These are phyloP conservation scores for Russula ochroleuca DNA, from an alignment of 768 basidiomycete species.

Conservation along the genomic window DNA sequence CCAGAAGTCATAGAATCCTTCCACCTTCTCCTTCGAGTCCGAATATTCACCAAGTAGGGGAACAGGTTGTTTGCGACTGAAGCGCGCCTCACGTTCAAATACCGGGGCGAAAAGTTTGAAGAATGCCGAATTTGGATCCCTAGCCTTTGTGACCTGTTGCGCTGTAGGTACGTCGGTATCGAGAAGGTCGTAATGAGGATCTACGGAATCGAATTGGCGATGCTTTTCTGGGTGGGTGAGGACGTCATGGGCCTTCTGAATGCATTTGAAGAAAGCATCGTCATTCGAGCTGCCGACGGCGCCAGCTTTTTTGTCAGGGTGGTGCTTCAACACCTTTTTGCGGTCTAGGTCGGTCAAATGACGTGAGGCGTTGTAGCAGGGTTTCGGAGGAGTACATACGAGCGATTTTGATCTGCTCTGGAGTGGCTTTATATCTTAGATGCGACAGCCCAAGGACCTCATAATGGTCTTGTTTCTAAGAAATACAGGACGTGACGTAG, in stretches of 20 bases:
- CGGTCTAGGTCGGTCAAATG: constrained; percentile 55
- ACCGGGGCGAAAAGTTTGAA: constrained; percentile 73
- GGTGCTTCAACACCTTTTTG: constrained; percentile 96
- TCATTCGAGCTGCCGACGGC: constrained; percentile 80
- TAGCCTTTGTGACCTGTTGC: constrained; percentile 49
- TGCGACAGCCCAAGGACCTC: constrained; percentile 92
- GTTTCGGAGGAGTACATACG: constrained; percentile 63
- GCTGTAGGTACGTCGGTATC: constrained; percentile 75
- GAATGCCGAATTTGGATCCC: constrained; percentile 55
- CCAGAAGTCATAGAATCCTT: constrained; percentile 98
- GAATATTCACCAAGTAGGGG: constrained; percentile 70
- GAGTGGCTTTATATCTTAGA: constrained; percentile 78
- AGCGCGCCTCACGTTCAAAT: constrained; percentile 88
- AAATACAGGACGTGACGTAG: constrained; percentile 3
- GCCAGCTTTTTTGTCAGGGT: constrained; percentile 90
- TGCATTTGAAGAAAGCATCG: constrained; percentile 99
- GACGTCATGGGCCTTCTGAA: constrained; percentile 96
- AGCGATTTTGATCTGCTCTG: constrained; percentile 93
- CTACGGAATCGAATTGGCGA: constrained; percentile 95
- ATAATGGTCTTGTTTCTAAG: constrained; percentile 96
- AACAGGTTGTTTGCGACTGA: constrained; percentile 81
- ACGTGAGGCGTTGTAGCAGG: constrained; percentile 10
- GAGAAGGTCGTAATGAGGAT: constrained; percentile 66
- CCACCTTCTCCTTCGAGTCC: constrained; percentile 75
- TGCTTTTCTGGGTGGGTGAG: constrained; percentile 82